These are phyloP conservation scores for Aspergillus latus DNA, from an alignment of 2,329 filamentous ascomycete genomes.

Conservation along the genomic window DNA sequence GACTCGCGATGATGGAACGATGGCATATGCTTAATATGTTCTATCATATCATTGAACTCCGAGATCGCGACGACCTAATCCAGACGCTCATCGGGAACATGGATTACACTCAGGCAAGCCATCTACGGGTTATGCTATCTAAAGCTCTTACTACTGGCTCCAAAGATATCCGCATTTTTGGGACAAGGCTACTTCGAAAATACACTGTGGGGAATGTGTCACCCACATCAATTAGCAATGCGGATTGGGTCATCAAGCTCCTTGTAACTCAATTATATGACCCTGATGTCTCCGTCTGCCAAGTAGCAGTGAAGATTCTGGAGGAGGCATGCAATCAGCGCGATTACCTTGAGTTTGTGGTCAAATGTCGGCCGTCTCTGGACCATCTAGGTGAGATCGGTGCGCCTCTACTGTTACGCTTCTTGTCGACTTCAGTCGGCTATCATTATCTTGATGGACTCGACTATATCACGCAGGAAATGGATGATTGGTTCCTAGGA, in stretches of 20 bases:
- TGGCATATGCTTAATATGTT: conserved; percentile 99
- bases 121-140: conserved; percentile 86
- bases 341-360: conserved; percentile 88
- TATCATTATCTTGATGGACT: conserved; percentile 96
- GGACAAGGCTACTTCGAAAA: conserved; percentile 81
- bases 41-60: conserved; percentile 93
- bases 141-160: conserved; percentile 90
- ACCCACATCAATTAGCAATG: conserved; percentile 57
- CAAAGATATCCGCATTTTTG: conserved; percentile 85
- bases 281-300: conserved; percentile 93
- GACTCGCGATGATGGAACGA: conserved; percentile 84
- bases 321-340: conserved; percentile 96
- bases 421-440: conserved; percentile 91
- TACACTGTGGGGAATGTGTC: conserved; percentile 67
- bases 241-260: conserved; percentile 93
- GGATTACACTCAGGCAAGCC: conserved; percentile 84
- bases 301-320: conserved; percentile 92
- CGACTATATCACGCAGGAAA: conserved; percentile 98
- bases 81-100: conserved; percentile 85
- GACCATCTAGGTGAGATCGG: conserved; percentile 97
- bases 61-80: conserved; percentile 86
- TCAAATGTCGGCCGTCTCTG: conserved; percentile 89
- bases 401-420: conserved; percentile 84
- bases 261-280: conserved; percentile 99
- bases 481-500: conserved; percentile 99